Conservation (phyloP, 805 yeast genomes). For the Kluyveromyces starmeri region DNA sequence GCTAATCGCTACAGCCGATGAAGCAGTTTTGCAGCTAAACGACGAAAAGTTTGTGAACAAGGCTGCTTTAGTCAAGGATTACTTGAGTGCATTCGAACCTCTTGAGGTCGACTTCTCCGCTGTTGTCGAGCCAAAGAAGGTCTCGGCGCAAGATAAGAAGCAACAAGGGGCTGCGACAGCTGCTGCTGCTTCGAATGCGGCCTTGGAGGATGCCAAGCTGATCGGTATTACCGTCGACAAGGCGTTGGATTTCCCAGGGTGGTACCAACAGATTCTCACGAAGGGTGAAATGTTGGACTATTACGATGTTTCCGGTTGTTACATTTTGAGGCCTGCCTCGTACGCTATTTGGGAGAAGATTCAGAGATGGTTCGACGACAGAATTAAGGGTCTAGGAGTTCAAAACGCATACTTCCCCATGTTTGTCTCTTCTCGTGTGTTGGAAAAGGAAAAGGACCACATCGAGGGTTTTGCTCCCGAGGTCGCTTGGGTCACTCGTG, state of each 20-base stretch:
- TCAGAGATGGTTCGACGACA: conserved; percentile 74
- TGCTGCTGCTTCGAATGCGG: conserved; percentile 34
- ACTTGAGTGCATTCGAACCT: conserved; percentile 35
- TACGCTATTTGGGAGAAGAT: conserved; percentile 91
- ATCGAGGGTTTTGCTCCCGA: conserved; percentile 99
- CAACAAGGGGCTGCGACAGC: conserved; percentile 25
- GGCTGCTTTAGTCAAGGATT: conserved; percentile 19
- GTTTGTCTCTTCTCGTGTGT: conserved; percentile 88
- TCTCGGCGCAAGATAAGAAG: conserved; percentile 12
- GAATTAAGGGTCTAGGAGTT: conserved; percentile 84
- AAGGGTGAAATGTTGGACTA: conserved; percentile 98
- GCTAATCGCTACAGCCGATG: conserved; percentile 33
- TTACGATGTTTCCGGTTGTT: conserved; percentile 98
- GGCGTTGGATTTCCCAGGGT: conserved; percentile 82
- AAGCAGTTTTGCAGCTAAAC: conserved; percentile 21
- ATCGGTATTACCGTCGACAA: conserved; percentile 96
- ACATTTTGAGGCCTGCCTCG: conserved; percentile 93
- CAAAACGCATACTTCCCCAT: conserved; percentile 95
- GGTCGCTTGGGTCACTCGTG: conserved; percentile 99
- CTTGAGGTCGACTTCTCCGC: conserved; percentile 43
- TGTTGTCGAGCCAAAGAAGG: conserved; percentile 27
- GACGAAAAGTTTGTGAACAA: conserved; percentile 19
- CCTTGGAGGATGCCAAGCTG: conserved; percentile 75
- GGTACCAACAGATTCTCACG: conserved; percentile 95
- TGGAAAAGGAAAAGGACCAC: conserved; percentile 97